Conservation (phyloP, 164 flowering plant genomes). For the Warburgia ugandensis region DNA sequence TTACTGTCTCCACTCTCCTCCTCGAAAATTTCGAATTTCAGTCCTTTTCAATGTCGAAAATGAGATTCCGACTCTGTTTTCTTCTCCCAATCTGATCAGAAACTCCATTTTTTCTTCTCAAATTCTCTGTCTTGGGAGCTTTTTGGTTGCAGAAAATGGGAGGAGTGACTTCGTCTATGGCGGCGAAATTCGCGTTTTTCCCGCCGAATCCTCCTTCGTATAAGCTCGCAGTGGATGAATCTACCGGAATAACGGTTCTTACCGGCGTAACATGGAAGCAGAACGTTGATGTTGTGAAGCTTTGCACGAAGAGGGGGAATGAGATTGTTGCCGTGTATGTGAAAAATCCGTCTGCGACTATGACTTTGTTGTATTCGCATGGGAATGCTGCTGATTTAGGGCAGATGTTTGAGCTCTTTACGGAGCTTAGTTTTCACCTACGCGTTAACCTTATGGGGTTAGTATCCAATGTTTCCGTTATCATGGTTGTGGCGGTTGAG, state of each 20-base stretch:
- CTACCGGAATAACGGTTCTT: conserved; percentile 42
- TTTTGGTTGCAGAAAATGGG: conserved; percentile 41
- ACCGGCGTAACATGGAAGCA: conserved; percentile 41
- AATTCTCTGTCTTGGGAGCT: not conserved
- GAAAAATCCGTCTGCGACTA: conserved; percentile 52
- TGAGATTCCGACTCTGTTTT: conserved; percentile 5
- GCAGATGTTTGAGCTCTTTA: conserved; percentile 77
- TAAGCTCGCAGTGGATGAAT: conserved; percentile 33
- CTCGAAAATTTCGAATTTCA: no score
- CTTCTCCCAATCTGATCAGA: conserved; percentile 10
- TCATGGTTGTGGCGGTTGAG: not conserved
- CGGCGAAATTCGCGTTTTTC: conserved; percentile 84
- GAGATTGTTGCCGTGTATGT: conserved; percentile 60
- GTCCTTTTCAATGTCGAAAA: conserved; percentile 5
- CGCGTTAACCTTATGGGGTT: conserved; percentile 81
- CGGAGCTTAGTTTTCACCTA: conserved; percentile 70
- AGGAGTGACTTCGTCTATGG: conserved; percentile 72
- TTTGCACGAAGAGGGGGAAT: conserved; percentile 62
- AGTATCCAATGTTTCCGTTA: conserved; percentile 12
- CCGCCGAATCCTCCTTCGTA: conserved; percentile 90
- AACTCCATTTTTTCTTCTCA: not conserved
- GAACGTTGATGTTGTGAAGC: conserved; percentile 65
- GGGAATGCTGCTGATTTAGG: conserved; percentile 96
- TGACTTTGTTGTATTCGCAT: conserved; percentile 77
- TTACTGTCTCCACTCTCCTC: no score